phyloP scores from a whole-genome alignment of 768 basidiomycete species.

The Termitomyces sp. region DNA sequence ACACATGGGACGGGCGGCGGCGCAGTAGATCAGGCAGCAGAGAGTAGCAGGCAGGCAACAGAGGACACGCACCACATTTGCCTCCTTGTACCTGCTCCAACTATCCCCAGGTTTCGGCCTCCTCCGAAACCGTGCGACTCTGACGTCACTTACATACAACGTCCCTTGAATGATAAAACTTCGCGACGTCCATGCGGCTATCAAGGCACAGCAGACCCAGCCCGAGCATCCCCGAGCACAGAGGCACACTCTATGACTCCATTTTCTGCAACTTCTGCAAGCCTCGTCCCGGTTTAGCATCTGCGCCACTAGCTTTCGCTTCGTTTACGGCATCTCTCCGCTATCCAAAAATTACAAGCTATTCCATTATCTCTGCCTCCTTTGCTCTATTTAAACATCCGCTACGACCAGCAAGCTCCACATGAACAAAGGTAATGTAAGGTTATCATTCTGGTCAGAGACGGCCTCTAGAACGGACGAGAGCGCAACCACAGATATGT shows the following conservation, averaged over 20 bases:
- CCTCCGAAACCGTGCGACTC: slow-evolving; percentile 28
- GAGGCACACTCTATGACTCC: not conserved
- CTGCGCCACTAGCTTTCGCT: slow-evolving; percentile 4
- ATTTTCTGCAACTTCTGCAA: not conserved
- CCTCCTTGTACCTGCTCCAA: slow-evolving; percentile 7
- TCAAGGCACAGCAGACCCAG: not conserved
- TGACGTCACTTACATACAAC: slow-evolving; percentile 26
- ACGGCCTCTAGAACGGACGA: slow-evolving; percentile 84
- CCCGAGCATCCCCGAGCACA: not conserved
- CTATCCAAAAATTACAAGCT: not conserved
- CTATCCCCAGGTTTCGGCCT: slow-evolving; percentile 8
- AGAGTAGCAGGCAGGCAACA: not conserved
- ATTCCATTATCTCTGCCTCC: not conserved
- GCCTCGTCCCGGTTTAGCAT: not conserved
- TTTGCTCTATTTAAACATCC: slow-evolving; percentile 23
- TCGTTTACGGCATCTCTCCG: not conserved
- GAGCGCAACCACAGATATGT: slow-evolving; percentile 59
- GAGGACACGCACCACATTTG: not conserved
- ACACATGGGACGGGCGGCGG: not conserved
- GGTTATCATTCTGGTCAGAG: slow-evolving; percentile 96
- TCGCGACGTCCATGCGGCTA: not conserved
- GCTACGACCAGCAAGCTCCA: slow-evolving; percentile 83
- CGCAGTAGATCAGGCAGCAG: not conserved
- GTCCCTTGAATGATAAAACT: not conserved
- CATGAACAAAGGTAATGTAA: slow-evolving; percentile 93